Evolutionary conservation across 805 yeast genomes (phyloP).

Genomic region (Pichia cabralensis): DNA sequence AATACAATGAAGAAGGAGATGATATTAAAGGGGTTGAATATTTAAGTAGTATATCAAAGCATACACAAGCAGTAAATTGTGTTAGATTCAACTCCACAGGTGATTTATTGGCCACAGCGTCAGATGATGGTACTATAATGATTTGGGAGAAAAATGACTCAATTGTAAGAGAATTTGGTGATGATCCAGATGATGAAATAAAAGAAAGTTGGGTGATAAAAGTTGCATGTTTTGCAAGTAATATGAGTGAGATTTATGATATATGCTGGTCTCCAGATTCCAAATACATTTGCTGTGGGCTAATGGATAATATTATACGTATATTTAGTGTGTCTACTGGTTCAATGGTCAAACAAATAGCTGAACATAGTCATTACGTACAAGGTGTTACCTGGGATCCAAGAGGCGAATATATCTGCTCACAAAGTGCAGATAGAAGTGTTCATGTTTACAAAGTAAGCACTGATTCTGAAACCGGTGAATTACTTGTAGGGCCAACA

Average conservation of each 20-base stretch:
- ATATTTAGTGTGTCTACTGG: constrained; percentile 54
- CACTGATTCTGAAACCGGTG: constrained; percentile 16
- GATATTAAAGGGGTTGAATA: constrained; percentile 48
- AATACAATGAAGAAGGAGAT: constrained; percentile 15
- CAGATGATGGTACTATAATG: constrained; percentile 87
- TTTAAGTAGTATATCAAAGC: constrained; percentile 72
- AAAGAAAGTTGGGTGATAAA: constrained; percentile 69
- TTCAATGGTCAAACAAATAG: constrained; percentile 43
- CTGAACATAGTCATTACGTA: constrained; percentile 79
- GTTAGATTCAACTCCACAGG: constrained; percentile 75
- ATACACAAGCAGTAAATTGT: constrained; percentile 89
- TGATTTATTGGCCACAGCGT: constrained; percentile 71
- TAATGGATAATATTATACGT: constrained; percentile 80
- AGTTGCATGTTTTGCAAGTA: constrained; percentile 41
- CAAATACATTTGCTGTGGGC: constrained; percentile 68
- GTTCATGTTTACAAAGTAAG: constrained; percentile 57
- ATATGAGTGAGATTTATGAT: constrained; percentile 77
- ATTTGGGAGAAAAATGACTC: constrained; percentile 61
- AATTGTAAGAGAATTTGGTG: constrained; percentile 51
- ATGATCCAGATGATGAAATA: constrained; percentile 40
- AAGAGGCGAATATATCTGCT: constrained; percentile 57
- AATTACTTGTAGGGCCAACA: constrained; percentile 29
- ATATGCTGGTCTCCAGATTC: constrained; percentile 88
- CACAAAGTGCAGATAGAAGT: constrained; percentile 85
- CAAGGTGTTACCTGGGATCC: constrained; percentile 99